Evolutionary conservation across 257 asterid genomes (phyloP).

Genomic region (Prunella vulgaris): DNA sequence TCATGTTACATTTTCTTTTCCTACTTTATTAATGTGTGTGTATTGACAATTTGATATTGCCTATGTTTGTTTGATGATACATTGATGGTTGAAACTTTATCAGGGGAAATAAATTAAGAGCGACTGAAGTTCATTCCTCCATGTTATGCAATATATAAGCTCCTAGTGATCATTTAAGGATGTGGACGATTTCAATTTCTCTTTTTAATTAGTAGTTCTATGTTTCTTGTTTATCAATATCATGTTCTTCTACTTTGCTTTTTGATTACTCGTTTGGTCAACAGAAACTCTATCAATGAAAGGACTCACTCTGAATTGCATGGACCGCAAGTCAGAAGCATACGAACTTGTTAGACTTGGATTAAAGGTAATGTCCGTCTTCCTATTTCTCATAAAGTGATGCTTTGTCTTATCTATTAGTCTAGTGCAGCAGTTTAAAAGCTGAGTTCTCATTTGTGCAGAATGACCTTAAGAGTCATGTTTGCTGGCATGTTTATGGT

Average conservation of each 20-base stretch:
- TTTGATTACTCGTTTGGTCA: constrained; percentile 24
- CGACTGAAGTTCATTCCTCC: neutral
- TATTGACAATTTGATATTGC: neutral
- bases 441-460: constrained; percentile 42
- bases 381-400: neutral
- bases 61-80: neutral
- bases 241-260: neutral
- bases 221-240: neutral
- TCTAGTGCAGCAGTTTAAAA: constrained; percentile 14
- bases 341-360: constrained; percentile 97
- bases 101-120: constrained; percentile 1
- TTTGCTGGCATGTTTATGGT: constrained; percentile 99
- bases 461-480: constrained; percentile 99
- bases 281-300: constrained; percentile 96
- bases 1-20: neutral
- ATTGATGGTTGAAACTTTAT: neutral
- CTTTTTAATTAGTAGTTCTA: constrained; percentile 1
- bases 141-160: neutral
- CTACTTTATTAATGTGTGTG: neutral
- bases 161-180: constrained; percentile 10
- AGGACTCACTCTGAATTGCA: constrained; percentile 92
- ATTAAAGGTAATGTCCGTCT: constrained; percentile 58
- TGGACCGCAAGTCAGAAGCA: constrained; percentile 98
- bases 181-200: neutral
- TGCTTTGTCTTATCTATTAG: constrained; percentile 15